Conservation (phyloP, 441 rosid genomes). For the Gossypium lobatum region DNA sequence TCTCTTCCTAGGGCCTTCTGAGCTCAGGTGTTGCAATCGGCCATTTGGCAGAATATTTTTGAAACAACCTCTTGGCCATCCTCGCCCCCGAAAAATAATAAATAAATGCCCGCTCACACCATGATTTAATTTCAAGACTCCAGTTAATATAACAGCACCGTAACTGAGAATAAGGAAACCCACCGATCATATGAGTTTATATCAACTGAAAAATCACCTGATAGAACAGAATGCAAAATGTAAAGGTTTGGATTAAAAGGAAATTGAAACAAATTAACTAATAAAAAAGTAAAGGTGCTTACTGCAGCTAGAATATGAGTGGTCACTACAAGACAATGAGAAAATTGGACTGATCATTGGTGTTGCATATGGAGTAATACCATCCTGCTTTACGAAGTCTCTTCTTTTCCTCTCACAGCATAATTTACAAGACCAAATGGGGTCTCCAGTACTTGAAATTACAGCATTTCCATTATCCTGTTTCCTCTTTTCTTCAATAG, state of each 20-base stretch:
- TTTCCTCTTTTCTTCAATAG: conserved; percentile 24
- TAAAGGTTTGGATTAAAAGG: conserved; percentile 16
- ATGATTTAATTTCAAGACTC: neutral
- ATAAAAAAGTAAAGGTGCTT: conserved; percentile 18
- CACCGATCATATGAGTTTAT: conserved; percentile 50
- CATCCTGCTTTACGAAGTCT: conserved; percentile 27
- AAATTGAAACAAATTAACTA: neutral
- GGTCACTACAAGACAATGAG: conserved; percentile 59
- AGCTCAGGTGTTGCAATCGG: conserved; percentile 22
- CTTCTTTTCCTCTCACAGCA: conserved; percentile 40
- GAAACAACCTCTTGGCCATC: conserved; percentile 45
- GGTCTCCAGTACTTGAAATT: conserved; percentile 26
- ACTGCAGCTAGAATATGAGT: conserved; percentile 66
- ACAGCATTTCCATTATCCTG: conserved; percentile 22
- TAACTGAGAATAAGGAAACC: conserved; percentile 13
- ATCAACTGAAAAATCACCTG: conserved; percentile 83
- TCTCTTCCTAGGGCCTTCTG: conserved; percentile 28
- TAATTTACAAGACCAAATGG: conserved; percentile 34
- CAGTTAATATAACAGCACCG: conserved; percentile 4
- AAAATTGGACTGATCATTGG: conserved; percentile 56
- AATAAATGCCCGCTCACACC: neutral
- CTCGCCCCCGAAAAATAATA: conserved; percentile 40
- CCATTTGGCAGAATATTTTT: conserved; percentile 27
- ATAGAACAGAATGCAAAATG: conserved; percentile 7
- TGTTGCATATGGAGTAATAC: conserved; percentile 26